Base-by-base conservation (phyloP, 2,329 filamentous ascomycete species). In the Ceratocystis lukuohia region DNA sequence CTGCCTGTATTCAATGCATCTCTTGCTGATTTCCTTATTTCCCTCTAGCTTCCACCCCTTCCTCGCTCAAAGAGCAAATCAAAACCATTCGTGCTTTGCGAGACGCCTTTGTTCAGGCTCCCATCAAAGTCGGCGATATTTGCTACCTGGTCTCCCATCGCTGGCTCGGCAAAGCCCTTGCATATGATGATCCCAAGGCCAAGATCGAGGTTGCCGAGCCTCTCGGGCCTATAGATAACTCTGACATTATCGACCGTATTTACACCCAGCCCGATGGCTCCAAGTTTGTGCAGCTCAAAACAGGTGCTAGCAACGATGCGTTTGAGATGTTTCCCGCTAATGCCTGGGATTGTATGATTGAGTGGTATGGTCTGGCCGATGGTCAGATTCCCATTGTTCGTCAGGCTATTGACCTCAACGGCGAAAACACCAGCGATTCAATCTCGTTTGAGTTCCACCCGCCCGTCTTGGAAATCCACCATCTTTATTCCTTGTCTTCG, bases 151-250 rank as follows among this genome's bases (percentile, higher is more conserved):
- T 97, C 3, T 95, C 92, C 1, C 83, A 81, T 63, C 80, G 80
- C 68, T 97, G 94, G 94, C 80, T 96, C 44, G 80, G 82, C 66
- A 83, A 84, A 68, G 89, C 94, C 2, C 78, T 87, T 68, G 82
- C 88, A 28, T 80, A 89, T 66, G 83, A 83, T 62, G 80, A 82
- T 7, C 82, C 82, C 67, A 76, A 80, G 64, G 80, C 79, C 22
- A 79, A 81, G 69, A 80, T 83, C 68, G 88, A 88, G 69, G 77
- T 80, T n/a, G 73, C 79, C 10, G 81, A 86, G 67, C 71, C 77
- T 6, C 82, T 94, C 66, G 91, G 91, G 1, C 88, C 89, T 0
- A 83, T 97, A 41, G 91, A 96, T 78, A 96, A 96, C 73, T 85
- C 88, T 0, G 88, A 92, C 72, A 86, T 96, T 68, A 84, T 92